Evolutionary conservation across 1,284 basidiomycete genomes (phyloP), one percentile per base, ranked within the genome.

Genomic region (Wallemia ichthyophaga): DNA sequence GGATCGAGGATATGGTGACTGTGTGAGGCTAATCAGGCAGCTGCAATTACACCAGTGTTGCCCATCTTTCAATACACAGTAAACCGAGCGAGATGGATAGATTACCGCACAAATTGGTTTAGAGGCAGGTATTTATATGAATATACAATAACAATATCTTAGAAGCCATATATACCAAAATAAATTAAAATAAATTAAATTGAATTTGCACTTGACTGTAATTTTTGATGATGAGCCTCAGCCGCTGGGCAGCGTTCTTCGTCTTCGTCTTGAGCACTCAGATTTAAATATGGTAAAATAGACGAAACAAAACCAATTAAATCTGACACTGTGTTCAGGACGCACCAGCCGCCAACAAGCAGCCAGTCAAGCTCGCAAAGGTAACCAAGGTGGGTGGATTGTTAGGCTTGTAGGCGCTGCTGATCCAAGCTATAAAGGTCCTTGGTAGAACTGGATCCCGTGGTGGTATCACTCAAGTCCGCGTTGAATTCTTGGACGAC

Each of bases 401-500:
- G 26, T 9, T 27, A n/a, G 5, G 9, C 25, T n/a, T 2, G 15
- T 48, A 23, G 2, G 9, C 1, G 17, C 28, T 17, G 23, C 25
- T 25, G 2, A 21, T 57, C 15, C 25, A 25, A 54, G 9, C 15
- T 23, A 26, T 21, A 25, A 54, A 94, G 86, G 88, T 96, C 71
- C 82, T 98, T 69, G 94, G 94, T 71, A 82, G 94, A 69, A 99
- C 94, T 70, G 94, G 94, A 65, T 96, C 92, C 68, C 87, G 94
- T 72, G 94, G 94, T 76, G 91, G 91, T 78, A 91, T 99, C 67
- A 98, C 89, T 65, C 94, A 98, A 78, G 91, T 96, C 73, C 88
- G 92, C 66, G 94, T 99, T 67, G 92, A 98, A 73, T 96, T 99
- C 78, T 83, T 98, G 84, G 92, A 98, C 73, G 92, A 98, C 72